These are phyloP conservation scores for Teratosphaeria epicoccoides DNA, from an alignment of 2,329 filamentous ascomycete species.

Conservation along the genomic window DNA sequence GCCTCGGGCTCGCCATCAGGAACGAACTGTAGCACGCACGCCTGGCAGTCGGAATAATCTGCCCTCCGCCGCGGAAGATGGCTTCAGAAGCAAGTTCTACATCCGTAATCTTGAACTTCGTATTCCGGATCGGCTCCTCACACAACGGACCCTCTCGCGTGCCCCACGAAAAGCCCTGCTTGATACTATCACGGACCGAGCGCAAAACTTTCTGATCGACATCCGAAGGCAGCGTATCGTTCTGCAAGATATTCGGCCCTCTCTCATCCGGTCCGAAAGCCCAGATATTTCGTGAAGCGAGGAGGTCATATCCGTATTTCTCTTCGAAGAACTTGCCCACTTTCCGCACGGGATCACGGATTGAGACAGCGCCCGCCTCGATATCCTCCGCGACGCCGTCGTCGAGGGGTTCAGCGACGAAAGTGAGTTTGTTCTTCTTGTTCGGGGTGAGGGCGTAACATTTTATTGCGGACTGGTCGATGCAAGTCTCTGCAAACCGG, in stretches of 20 bases:
- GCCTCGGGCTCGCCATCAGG: slow-evolving; percentile 86
- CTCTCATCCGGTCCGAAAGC: slow-evolving; percentile 94
- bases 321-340: slow-evolving; percentile 97
- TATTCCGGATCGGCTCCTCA: slow-evolving; percentile 97
- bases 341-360: slow-evolving; percentile 83
- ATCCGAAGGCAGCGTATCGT: slow-evolving; percentile 88
- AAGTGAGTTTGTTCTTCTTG: slow-evolving; percentile 98
- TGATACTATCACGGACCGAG: slow-evolving; percentile 81
- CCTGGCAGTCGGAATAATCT: slow-evolving; percentile 91
- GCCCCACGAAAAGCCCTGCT: slow-evolving; percentile 95
- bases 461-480: slow-evolving; percentile 93
- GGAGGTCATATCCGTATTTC: slow-evolving; percentile 91
- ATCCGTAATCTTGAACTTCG: slow-evolving; percentile 94
- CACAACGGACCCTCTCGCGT: slow-evolving; percentile 90
- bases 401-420: slow-evolving; percentile 93
- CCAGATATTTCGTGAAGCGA: slow-evolving; percentile 93
- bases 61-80: slow-evolving; percentile 89
- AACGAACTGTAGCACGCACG: slow-evolving; percentile 93
- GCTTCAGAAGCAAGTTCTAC: slow-evolving; percentile 76
- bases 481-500: slow-evolving; percentile 93
- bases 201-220: slow-evolving; percentile 86
- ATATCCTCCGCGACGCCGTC: slow-evolving; percentile 93
- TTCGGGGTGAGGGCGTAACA: slow-evolving; percentile 97
- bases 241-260: slow-evolving; percentile 90
- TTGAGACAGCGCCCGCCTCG: slow-evolving; percentile 78